Evolutionary conservation across 2,329 filamentous ascomycete genomes (phyloP), one percentile per base, ranked within the genome.

Genomic region (Monilinia fructicola): DNA sequence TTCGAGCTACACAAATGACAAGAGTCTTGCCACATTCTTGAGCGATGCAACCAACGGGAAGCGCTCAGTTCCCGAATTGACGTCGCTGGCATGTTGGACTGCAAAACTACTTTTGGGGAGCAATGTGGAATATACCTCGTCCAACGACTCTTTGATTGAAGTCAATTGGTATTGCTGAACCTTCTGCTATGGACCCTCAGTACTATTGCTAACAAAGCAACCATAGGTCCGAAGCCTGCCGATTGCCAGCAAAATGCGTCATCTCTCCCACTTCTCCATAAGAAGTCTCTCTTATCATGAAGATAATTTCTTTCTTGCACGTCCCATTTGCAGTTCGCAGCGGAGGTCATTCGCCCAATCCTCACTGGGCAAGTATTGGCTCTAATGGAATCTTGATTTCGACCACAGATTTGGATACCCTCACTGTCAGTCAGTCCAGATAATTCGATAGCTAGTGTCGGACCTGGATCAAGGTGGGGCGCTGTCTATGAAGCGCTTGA

Each of bases 321-420:
- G 38, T 54, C 9, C 23, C 72, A 40, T 87, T 87, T 69, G 84
- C 85, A 9, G 75, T 85, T 69, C 84, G 84, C 69, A 64, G 66
- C 18, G 69, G 58, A n/a, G 68, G 69, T 14, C 70, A 72, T 38
- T 67, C 60, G 23, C 28, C 69, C 5, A 70, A 68, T 31, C 78
- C 82, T n/a, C 81, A 81, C 68, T 82, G 81, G 53, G 79, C 83
- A 2, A 86, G 80, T 68, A 80, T 83, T 61, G 66, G 38, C 18
- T 73, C 79, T 21, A 79, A 77, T 1, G 83, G 83, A 0, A 77
- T 83, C 1, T 71, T 83, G 14, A 80, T 87, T 68, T 82, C 82
- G 18, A 78, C 83, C 12, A 77, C 75, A 31, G 26, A n/a, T 10
- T 10, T 73, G 16, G 70, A 69, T 42, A 26, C 63, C 18, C 64